Evolutionary conservation across 1,284 basidiomycete species (phyloP).

Genomic region (Moesziomyces antarcticus): DNA sequence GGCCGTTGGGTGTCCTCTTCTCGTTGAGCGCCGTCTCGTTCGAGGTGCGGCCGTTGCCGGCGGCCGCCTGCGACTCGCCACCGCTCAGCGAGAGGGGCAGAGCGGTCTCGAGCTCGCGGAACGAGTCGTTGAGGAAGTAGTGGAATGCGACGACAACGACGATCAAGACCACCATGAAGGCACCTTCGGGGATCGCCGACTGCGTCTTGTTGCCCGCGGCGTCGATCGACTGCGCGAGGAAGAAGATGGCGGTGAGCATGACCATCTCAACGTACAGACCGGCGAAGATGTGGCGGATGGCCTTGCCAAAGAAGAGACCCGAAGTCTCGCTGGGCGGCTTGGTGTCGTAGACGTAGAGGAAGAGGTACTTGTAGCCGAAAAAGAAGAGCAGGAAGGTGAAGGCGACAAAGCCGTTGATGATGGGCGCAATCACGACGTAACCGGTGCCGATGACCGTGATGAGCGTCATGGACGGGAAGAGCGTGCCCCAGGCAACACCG

Average conservation of each 20-base stretch:
- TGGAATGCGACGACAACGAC: constrained; percentile 76
- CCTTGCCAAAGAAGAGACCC: constrained; percentile 94
- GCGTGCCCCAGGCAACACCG: constrained; percentile 83
- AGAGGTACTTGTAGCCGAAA: constrained; percentile 72
- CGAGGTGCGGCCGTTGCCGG: constrained; percentile 29
- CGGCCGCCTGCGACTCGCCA: constrained; percentile 13
- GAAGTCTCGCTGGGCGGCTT: constrained; percentile 83
- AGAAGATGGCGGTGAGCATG: constrained; percentile 64
- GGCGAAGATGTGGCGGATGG: constrained; percentile 91
- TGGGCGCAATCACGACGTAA: constrained; percentile 91
- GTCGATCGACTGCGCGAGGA: constrained; percentile 55
- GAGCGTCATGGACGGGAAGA: constrained; percentile 68
- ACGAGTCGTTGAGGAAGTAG: constrained; percentile 67
- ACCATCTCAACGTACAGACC: constrained; percentile 71
- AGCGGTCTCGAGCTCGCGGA: constrained; percentile 53
- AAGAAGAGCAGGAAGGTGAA: constrained; percentile 86
- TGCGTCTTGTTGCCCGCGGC: constrained; percentile 36
- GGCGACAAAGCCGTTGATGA: constrained; percentile 90
- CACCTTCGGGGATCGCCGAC: constrained; percentile 69
- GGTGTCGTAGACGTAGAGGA: constrained; percentile 75
- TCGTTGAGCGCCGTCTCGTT: constrained; percentile 49
- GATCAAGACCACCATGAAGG: constrained; percentile 85
- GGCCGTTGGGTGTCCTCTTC: constrained; percentile 45
- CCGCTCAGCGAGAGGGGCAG: constrained; percentile 54
- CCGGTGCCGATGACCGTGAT: constrained; percentile 61